Conservation (phyloP, 106 monocot species). For the Dendrobium huoshanense region DNA sequence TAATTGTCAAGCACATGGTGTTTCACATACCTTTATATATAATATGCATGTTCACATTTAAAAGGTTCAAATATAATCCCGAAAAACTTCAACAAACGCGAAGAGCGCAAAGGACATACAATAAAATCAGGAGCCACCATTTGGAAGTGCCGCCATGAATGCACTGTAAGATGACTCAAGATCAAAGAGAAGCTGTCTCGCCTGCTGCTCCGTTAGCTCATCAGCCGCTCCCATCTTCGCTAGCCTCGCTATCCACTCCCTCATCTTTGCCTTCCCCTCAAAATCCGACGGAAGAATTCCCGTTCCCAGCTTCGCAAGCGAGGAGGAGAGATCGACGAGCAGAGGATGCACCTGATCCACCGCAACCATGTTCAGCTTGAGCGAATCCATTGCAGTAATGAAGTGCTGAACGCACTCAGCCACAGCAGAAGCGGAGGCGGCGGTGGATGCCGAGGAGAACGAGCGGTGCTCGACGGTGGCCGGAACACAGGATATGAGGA, state of each 20-base stretch:
- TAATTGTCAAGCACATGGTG: not conserved
- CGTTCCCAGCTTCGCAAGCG: conserved; percentile 63
- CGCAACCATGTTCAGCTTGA: conserved; percentile 72
- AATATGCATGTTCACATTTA: not conserved
- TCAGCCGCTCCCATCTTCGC: conserved; percentile 86
- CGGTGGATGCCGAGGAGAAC: conserved; percentile 13
- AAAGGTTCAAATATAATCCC: not conserved
- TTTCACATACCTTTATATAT: not conserved
- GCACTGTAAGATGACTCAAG: conserved; percentile 76
- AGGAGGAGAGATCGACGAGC: conserved; percentile 51
- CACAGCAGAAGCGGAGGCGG: conserved; percentile 36
- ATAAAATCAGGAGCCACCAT: conserved; percentile 25
- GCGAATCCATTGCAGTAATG: conserved; percentile 75
- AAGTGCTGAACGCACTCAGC: conserved; percentile 90
- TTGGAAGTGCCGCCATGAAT: conserved; percentile 69
- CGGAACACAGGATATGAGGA: conserved; percentile 71
- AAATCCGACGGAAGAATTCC: conserved; percentile 61
- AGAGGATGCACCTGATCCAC: conserved; percentile 77
- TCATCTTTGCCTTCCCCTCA: conserved; percentile 75
- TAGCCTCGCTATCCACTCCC: conserved; percentile 80
- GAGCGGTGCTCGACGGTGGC: conserved; percentile 83
- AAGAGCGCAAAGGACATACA: not conserved
- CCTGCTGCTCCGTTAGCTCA: conserved; percentile 87
- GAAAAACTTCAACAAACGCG: not conserved
- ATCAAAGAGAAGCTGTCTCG: conserved; percentile 81